Base-by-base conservation (phyloP, 148 eudicot species). In the Spergularia bocconei region DNA sequence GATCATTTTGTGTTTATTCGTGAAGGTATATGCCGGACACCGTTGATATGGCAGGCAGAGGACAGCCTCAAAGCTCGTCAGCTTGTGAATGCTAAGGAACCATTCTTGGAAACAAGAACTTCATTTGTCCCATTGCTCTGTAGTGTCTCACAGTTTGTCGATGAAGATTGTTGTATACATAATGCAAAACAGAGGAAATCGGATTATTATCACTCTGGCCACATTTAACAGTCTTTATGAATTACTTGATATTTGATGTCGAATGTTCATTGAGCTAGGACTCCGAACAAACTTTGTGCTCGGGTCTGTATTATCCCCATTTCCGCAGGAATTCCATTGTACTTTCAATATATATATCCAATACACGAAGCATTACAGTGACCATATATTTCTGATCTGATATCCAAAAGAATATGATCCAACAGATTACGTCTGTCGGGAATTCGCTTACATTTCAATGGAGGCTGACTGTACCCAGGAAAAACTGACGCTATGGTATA, bases 11-110 rank as follows among this genome's bases (percentile, higher is more conserved):
- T 53, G 61, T 60, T 11, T 50, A 53, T 63, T 61, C n/a, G 29
- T 75, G 82, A 60, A 88, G 89, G 78, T 90, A 90, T 68, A 81
- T 86, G 56, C 95, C 95, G 6, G 91, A 90, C 67, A 90, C 90
- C 51, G 78, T 90, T 19, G 95, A 90, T 59, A 86, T 90, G 83
- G 71, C 85, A 17, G 85, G 85, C 63, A 82, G 90, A 38, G 81
- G 70, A 69, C 86, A 74, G 25, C 81, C 86, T 41, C 95, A 79
- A 79, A 82, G 86, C 67, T 85, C 91, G 16, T 70, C 87, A 38
- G 95, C 86, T 69, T 90, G 95, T 71, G 93, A 90, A 76, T 90
- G 95, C 71, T 90, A 69, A 79, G 76, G 58, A 38, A 56, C 63
- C 25, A 51, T 60, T 48, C 51, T 15, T 48, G 73, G 15, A n/a